Conservation (phyloP, 345 rosid species). For the Reutealis trisperma region DNA sequence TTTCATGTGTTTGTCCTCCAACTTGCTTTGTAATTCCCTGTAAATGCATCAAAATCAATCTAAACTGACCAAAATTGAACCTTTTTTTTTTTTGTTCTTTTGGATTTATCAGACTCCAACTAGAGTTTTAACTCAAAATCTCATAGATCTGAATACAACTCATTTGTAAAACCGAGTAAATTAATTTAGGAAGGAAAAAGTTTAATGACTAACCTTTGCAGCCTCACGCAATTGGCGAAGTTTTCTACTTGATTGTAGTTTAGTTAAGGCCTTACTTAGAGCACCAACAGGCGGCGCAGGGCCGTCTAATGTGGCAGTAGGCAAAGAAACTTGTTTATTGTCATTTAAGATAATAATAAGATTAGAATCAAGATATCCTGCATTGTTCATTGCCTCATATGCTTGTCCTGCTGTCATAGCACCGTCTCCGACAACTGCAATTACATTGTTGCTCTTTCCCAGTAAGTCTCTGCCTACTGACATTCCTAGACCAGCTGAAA, state of each 20-base stretch:
- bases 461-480: conserved; percentile 51
- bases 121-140: too few relatives aligned
- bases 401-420: conserved; percentile 60
- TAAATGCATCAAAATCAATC: not conserved
- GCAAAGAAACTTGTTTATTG: conserved; percentile 29
- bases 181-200: too few relatives aligned
- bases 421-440: conserved; percentile 52
- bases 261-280: conserved; percentile 38
- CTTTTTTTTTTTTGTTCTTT: too few relatives aligned
- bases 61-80: too few relatives aligned
- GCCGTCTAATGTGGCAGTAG: conserved; percentile 44
- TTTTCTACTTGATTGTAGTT: conserved; percentile 31
- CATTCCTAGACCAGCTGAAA: conserved; percentile 58
- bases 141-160: too few relatives aligned
- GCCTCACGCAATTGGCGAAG: conserved; percentile 37
- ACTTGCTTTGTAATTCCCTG: conserved; percentile 41
- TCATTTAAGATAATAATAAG: conserved; percentile 51
- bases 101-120: too few relatives aligned
- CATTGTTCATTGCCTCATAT: conserved; percentile 58
- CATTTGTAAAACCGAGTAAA: too few relatives aligned
- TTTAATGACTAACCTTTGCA: conserved; percentile 35
- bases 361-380: conserved; percentile 47
- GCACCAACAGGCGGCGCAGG: conserved; percentile 56
- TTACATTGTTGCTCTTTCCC: conserved; percentile 45
- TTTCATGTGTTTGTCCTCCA: conserved; percentile 36